These are phyloP conservation scores for Periconia digitata DNA, from an alignment of 2,329 filamentous ascomycete species.

Conservation along the genomic window DNA sequence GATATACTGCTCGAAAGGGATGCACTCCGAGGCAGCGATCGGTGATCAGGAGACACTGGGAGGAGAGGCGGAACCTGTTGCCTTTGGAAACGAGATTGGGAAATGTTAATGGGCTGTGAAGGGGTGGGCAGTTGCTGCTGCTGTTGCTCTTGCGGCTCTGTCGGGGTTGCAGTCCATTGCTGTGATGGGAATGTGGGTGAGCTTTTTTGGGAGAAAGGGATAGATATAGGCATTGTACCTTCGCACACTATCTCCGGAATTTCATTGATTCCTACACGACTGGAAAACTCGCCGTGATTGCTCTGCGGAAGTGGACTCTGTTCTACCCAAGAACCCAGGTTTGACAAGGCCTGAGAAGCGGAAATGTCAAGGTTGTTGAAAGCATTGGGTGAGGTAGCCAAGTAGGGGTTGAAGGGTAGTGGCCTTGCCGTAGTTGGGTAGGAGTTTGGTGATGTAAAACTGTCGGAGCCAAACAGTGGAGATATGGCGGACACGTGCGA, in stretches of 20 bases:
- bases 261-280: slow-evolving; percentile 19
- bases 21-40: slow-evolving; percentile 21
- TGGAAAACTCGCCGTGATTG: not conserved
- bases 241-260: slow-evolving; percentile 30
- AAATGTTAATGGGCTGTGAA: slow-evolving; percentile 32
- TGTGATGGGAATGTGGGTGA: slow-evolving; percentile 15
- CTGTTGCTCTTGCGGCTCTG: slow-evolving; percentile 10
- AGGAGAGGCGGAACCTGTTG: slow-evolving; percentile 25
- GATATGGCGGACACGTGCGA: slow-evolving; percentile 16
- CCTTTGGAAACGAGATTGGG: slow-evolving; percentile 27
- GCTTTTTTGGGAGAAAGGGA: slow-evolving; percentile 33
- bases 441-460: slow-evolving; percentile 17
- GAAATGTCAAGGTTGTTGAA: slow-evolving; percentile 33
- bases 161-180: slow-evolving; percentile 12
- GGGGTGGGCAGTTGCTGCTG: slow-evolving; percentile 1
- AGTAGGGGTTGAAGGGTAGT: slow-evolving; percentile 28
- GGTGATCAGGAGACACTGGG: slow-evolving; percentile 28
- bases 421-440: slow-evolving; percentile 24
- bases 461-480: slow-evolving; percentile 28
- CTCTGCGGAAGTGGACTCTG: slow-evolving; percentile 9
- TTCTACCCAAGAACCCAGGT: slow-evolving; percentile 32
- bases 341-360: slow-evolving; percentile 31
- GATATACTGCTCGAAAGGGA: slow-evolving; percentile 31
- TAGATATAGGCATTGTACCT: slow-evolving; percentile 29
- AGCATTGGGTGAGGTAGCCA: slow-evolving; percentile 28